These are phyloP conservation scores for Fusarium nodosum DNA, from an alignment of 2,329 filamentous ascomycete genomes.

Conservation along the genomic window DNA sequence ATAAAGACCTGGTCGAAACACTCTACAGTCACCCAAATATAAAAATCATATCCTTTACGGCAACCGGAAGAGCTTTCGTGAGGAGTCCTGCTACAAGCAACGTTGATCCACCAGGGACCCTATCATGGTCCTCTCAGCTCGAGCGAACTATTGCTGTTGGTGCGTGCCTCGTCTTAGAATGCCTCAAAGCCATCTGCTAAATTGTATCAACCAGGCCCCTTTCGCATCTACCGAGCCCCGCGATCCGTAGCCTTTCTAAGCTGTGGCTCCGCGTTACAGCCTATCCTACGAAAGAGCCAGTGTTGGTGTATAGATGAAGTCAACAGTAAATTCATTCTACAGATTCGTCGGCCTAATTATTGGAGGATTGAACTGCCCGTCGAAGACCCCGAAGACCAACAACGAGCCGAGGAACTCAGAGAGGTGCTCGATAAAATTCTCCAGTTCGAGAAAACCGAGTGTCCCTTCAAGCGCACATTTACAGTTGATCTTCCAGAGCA, in stretches of 20 bases:
- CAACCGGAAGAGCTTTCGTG: conserved; percentile 52
- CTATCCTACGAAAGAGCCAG: conserved; percentile 90
- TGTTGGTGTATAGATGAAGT: conserved; percentile 93
- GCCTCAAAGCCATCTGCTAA: background rate
- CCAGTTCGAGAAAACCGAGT: conserved; percentile 88
- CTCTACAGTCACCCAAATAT: conserved; percentile 80
- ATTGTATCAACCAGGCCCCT: conserved; percentile 66
- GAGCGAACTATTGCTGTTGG: conserved; percentile 86
- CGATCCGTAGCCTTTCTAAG: conserved; percentile 90
- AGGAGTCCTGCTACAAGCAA: conserved; percentile 52
- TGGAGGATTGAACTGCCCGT: conserved; percentile 90
- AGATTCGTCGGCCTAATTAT: conserved; percentile 85
- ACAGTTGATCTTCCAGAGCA: conserved; percentile 79
- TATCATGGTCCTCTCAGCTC: conserved; percentile 80
- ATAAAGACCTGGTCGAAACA: conserved; percentile 68
- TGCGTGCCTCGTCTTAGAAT: conserved; percentile 55
- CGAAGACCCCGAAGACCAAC: conserved; percentile 61
- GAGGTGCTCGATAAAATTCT: conserved; percentile 78
- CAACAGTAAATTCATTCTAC: conserved; percentile 85
- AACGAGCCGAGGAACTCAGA: conserved; percentile 76
- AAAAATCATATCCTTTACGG: conserved; percentile 73
- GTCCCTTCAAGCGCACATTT: conserved; percentile 85
- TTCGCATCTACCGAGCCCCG: conserved; percentile 88
- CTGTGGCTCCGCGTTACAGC: conserved; percentile 85
- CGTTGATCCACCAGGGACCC: conserved; percentile 69